Evolutionary conservation across 257 asterid genomes (phyloP), one percentile per base, ranked within the genome.

Genomic region (Salvia splendens): DNA sequence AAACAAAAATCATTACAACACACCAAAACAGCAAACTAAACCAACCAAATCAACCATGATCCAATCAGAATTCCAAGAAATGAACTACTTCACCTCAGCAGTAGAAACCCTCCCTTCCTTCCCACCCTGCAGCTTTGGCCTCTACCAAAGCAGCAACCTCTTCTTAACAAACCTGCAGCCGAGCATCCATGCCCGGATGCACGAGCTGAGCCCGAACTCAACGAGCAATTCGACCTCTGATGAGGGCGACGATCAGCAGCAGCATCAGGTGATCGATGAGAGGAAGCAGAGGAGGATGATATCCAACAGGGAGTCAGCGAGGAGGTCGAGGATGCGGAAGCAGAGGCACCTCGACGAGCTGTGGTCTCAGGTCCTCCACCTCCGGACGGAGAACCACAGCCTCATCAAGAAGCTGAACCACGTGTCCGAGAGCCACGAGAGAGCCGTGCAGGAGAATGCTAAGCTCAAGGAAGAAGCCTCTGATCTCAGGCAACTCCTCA

Each of bases 261-360:
- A 71, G 17, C 14, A 47, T 4, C 70, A 63, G 33, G 67, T 80
- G 65, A 77, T 82, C 8, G 91, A 87, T 28, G 97, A 92, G 78
- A 80, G 98, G 60, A 89, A 85, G 72, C 83, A 83, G 30, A 73
- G 98, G 72, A 77, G 98, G 56, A 92, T 89, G 97, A 86, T 89
- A 75, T 92, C 98, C 1, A 92, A 89, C 65, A 72, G 97, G 43
- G 97, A 89, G 68, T 92, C 98, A 0, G 98, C 98, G 0, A 62
- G 98, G 12, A 79, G 98, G 70, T 92, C 98, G 1, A 84, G 98
- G 80, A 92, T 92, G 98, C 70, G 98, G 30, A 92, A 92, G 64
- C 97, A 92, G 79, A 84, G 84, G 75, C 97, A 89, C 59, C 92
- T 92, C 3, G 97, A 89, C 35, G 98, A 89, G 81, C 82, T 92